Percentiles rank a stretch among this genome's conserved stretches.
Evolutionary conservation across 2,329 filamentous ascomycete genomes (phyloP).

Genomic region (Cercospora berteroae): DNA sequence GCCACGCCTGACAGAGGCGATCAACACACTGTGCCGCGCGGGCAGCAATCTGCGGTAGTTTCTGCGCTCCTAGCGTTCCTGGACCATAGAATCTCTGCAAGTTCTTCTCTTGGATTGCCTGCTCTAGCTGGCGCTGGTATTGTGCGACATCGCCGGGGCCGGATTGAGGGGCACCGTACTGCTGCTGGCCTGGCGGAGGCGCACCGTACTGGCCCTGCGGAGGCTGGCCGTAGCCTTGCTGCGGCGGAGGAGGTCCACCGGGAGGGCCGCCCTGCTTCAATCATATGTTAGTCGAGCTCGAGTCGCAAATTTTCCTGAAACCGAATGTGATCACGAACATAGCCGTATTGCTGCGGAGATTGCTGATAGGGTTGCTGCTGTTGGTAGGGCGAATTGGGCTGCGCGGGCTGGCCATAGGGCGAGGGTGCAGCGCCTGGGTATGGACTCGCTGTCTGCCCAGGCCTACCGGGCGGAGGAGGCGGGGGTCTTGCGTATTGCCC

Average conservation of each 20-base stretch:
- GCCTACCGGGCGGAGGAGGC: constrained; percentile 31
- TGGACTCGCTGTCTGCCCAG: constrained; percentile 21
- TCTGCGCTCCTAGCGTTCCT: constrained; percentile 50
- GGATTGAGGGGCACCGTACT: constrained; percentile 40
- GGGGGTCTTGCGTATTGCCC: constrained; percentile 44
- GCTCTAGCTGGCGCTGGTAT: constrained; percentile 57
- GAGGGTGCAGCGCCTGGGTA: constrained; percentile 31
- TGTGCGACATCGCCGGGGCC: constrained; percentile 49
- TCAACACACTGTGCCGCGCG: constrained; percentile 53
- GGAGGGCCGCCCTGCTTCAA: constrained; percentile 24
- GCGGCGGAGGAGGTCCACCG: constrained; percentile 23
- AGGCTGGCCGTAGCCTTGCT: constrained; percentile 23
- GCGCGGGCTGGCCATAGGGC: constrained; percentile 25
- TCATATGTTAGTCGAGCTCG: constrained; percentile 22
- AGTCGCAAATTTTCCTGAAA: not conserved
- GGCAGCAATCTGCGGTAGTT: constrained; percentile 47
- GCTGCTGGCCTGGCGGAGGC: constrained; percentile 34
- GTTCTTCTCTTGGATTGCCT: constrained; percentile 59
- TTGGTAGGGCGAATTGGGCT: constrained; percentile 27
- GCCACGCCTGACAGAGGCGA: constrained; percentile 56
- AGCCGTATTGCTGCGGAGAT: constrained; percentile 31
- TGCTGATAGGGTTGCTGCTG: constrained; percentile 31
- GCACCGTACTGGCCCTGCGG: constrained; percentile 31
- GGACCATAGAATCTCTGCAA: constrained; percentile 60
- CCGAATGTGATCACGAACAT: constrained; percentile 31